Percentiles rank a stretch among this genome's conserved stretches.
Conservation (phyloP, 352 stramenopile species). For the Pythium monospermum region DNA sequence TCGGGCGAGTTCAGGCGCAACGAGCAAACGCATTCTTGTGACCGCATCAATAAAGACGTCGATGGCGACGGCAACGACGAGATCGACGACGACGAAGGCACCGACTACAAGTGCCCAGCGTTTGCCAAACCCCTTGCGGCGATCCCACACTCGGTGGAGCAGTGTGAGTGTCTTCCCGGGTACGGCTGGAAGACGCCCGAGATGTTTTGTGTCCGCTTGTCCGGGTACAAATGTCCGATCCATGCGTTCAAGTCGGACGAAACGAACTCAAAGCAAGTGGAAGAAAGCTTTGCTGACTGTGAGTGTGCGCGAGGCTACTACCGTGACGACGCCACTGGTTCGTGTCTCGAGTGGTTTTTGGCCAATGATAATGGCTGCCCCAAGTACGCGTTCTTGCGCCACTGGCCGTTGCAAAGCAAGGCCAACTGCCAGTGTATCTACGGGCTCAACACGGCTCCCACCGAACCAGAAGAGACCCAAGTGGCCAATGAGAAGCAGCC, state of each 20-base stretch:
- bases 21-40: slow-evolving; percentile 52
- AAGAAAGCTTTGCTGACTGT: slow-evolving; percentile 58
- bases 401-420: slow-evolving; percentile 74
- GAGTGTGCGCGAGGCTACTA: slow-evolving; percentile 64
- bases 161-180: slow-evolving; percentile 71
- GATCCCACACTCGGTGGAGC: slow-evolving; percentile 57
- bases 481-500: slow-evolving; percentile 8
- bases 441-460: slow-evolving; percentile 28
- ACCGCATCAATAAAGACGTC: slow-evolving; percentile 16
- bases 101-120: slow-evolving; percentile 44
- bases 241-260: slow-evolving; percentile 44
- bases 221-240: slow-evolving; percentile 52
- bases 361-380: slow-evolving; percentile 64
- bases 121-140: slow-evolving; percentile 52
- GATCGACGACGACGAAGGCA: slow-evolving; percentile 10
- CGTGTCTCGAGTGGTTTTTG: slow-evolving; percentile 65
- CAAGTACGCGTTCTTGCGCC: slow-evolving; percentile 46
- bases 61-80: slow-evolving; percentile 22
- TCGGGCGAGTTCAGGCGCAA: slow-evolving; percentile 43
- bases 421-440: slow-evolving; percentile 74
- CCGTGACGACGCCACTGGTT: slow-evolving; percentile 42
- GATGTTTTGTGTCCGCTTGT: slow-evolving; percentile 55
- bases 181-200: slow-evolving; percentile 70
- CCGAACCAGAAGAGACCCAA: slow-evolving; percentile 11
- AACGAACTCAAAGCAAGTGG: slow-evolving; percentile 31